Conservation (phyloP, 306 rosid species). For the Citrullus amarus region DNA sequence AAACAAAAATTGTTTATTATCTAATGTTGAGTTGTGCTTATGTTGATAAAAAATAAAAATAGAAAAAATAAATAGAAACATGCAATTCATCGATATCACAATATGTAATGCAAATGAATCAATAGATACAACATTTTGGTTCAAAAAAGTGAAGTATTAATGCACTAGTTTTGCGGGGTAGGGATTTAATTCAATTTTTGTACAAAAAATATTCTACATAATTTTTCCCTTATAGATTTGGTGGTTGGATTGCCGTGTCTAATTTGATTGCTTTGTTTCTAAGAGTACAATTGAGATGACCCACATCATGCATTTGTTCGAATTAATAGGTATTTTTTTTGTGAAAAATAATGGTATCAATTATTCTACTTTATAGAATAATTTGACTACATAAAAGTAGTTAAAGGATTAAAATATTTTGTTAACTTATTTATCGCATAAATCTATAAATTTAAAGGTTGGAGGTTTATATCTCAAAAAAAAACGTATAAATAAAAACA, state of each 20-base stretch:
- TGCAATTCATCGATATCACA: background rate
- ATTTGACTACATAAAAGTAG: background rate
- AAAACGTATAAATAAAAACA: too few species aligned
- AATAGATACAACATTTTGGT: background rate
- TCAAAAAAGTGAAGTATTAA: background rate
- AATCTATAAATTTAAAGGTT: background rate
- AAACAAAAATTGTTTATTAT: too few species aligned
- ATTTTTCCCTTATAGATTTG: background rate
- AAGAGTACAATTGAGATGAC: background rate
- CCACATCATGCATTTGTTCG: background rate
- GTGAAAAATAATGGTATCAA: background rate
- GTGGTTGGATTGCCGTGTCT: conserved; percentile 10
- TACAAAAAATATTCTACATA: background rate
- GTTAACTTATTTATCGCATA: background rate
- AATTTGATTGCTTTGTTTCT: background rate
- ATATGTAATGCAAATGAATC: background rate
- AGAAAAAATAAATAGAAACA: background rate
- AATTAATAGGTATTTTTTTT: background rate
- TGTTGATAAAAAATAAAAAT: background rate
- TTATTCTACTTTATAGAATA: background rate
- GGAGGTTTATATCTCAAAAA: too few species aligned
- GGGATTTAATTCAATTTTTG: conserved; percentile 1
- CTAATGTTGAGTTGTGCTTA: too few species aligned
- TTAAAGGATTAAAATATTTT: too few species aligned
- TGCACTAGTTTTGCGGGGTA: background rate